A percentile compares a stretch with the other conserved stretches of the same genome.
phyloP scores from a whole-genome alignment of 768 basidiomycete genomes.

The Filobasidium wieringae region DNA sequence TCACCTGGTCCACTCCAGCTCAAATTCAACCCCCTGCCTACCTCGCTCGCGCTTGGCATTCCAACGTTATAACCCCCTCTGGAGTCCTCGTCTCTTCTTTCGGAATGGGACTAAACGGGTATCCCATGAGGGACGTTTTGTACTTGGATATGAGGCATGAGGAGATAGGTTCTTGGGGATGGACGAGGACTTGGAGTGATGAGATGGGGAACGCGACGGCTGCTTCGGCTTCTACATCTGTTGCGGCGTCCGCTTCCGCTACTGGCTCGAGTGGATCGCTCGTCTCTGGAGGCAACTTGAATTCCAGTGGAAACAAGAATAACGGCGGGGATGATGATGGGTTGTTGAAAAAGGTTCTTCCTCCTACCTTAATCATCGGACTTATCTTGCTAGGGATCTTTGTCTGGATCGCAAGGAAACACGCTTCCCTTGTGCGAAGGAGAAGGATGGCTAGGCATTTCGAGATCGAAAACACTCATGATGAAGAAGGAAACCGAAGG shows the following conservation, averaged over 20 bases:
- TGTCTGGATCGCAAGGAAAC: conserved; percentile 26
- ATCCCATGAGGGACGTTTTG: conserved; percentile 26
- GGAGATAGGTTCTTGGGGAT: conserved; percentile 25
- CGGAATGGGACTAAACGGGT: conserved; percentile 20
- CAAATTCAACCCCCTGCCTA: conserved; percentile 33
- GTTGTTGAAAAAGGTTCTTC: conserved; percentile 19
- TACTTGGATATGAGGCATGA: conserved; percentile 35
- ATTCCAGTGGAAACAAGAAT: neutral
- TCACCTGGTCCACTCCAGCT: conserved; percentile 33
- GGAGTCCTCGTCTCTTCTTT: conserved; percentile 39
- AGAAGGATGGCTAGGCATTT: conserved; percentile 32
- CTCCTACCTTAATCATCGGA: conserved; percentile 23
- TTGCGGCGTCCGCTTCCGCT: neutral
- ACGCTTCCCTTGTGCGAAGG: conserved; percentile 25
- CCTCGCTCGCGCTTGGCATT: conserved; percentile 30
- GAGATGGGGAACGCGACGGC: conserved; percentile 22
- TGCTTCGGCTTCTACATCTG: neutral
- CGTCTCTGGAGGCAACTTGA: neutral
- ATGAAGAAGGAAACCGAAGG: neutral
- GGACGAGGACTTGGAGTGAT: conserved; percentile 32
- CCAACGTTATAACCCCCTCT: conserved; percentile 30
- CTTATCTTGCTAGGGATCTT: conserved; percentile 22
- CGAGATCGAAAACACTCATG: conserved; percentile 10
- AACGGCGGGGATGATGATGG: conserved; percentile 6
- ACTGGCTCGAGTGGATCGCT: neutral